Evolutionary conservation across 768 basidiomycete genomes (phyloP).

Genomic region (Macrolepiota albuminosa): DNA sequence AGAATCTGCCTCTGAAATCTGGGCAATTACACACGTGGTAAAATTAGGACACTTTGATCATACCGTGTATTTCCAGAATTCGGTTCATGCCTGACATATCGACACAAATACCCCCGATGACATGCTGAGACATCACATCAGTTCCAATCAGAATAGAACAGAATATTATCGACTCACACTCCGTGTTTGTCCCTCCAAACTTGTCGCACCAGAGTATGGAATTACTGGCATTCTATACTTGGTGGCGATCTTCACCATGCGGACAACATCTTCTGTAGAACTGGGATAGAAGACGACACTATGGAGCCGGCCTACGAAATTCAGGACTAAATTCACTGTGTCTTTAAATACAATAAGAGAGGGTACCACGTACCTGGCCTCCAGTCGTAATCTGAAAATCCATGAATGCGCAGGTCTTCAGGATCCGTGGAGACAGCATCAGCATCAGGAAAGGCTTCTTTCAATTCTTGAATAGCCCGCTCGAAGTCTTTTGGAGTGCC

Average conservation of each 20-base stretch:
- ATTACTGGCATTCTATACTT: slow-evolving; percentile 75
- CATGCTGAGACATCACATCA: slow-evolving; percentile 22
- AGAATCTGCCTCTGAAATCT: slow-evolving; percentile 52
- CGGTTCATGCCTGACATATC: slow-evolving; percentile 78
- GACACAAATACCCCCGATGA: slow-evolving; percentile 67
- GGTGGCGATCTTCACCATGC: slow-evolving; percentile 69
- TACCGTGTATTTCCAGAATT: slow-evolving; percentile 71
- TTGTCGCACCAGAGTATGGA: slow-evolving; percentile 79
- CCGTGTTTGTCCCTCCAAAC: slow-evolving; percentile 71
- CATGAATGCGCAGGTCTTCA: slow-evolving; percentile 49
- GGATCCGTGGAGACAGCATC: slow-evolving; percentile 44
- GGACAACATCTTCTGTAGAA: slow-evolving; percentile 77
- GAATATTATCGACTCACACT: slow-evolving; percentile 39
- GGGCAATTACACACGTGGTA: background rate
- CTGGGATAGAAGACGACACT: slow-evolving; percentile 61
- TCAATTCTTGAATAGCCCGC: slow-evolving; percentile 48
- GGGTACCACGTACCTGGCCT: slow-evolving; percentile 40
- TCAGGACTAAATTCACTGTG: background rate
- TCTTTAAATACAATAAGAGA: slow-evolving; percentile 15
- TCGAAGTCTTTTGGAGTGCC: slow-evolving; percentile 51
- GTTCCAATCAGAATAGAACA: background rate
- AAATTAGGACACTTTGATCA: slow-evolving; percentile 10
- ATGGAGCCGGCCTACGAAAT: slow-evolving; percentile 27
- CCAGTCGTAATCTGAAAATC: slow-evolving; percentile 48
- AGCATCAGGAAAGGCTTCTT: slow-evolving; percentile 28